phyloP scores from a whole-genome alignment of 208 protist genomes.

The Angomonas deanei region DNA sequence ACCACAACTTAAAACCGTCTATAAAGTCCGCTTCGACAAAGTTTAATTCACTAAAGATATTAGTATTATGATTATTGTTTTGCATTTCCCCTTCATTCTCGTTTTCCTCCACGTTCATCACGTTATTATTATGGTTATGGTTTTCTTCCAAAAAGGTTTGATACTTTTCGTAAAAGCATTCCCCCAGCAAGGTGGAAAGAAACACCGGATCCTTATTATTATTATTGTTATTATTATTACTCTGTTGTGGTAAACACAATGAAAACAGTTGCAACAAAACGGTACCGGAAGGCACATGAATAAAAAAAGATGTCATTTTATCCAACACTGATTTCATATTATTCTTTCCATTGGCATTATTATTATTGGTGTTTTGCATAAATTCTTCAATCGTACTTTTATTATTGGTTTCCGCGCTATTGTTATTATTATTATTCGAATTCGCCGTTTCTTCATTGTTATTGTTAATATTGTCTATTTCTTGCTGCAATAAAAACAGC shows the following conservation, averaged over 20 bases:
- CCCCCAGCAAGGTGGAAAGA: too few species aligned
- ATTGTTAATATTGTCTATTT: constrained; percentile 4
- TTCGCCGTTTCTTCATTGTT: neutral
- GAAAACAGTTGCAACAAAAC: too few species aligned
- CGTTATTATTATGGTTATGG: constrained; percentile 9
- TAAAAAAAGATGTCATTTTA: neutral
- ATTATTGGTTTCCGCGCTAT: neutral
- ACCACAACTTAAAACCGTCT: too few species aligned
- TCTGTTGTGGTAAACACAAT: neutral
- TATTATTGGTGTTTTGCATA: neutral
- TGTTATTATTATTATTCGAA: neutral
- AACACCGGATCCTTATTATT: neutral
- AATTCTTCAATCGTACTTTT: neutral
- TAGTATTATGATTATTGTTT: constrained; percentile 3
- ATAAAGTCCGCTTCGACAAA: too few species aligned
- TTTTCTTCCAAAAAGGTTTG: constrained; percentile 10
- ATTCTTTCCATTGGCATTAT: constrained; percentile 1
- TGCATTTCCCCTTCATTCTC: too few species aligned
- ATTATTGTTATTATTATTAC: neutral
- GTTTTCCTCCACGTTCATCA: neutral
- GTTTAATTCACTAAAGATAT: neutral
- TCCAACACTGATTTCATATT: neutral
- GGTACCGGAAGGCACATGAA: too few species aligned
- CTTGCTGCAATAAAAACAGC: neutral
- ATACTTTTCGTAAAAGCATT: neutral